Percentiles rank a stretch among this genome's conserved stretches.
phyloP scores from a whole-genome alignment of 805 yeast genomes.

The Babjeviella inositovora region DNA sequence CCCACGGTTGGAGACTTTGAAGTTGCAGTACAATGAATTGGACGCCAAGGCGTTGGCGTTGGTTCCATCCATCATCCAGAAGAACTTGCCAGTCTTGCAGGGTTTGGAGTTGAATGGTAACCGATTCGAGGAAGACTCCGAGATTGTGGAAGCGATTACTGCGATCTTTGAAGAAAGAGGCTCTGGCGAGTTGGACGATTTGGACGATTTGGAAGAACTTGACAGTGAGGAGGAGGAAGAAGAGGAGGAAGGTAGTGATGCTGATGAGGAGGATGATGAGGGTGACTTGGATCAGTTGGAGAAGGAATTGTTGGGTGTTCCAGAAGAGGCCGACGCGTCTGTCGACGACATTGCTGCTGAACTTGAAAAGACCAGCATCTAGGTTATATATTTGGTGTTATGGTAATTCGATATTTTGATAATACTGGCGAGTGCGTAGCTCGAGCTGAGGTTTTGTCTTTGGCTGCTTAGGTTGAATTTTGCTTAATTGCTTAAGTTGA shows the following conservation, averaged over 20 bases:
- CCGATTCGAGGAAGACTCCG: conserved; percentile 79
- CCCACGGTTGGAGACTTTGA: conserved; percentile 36
- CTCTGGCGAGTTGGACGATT: conserved; percentile 74
- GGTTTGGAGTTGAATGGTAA: conserved; percentile 84
- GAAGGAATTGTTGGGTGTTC: conserved; percentile 19
- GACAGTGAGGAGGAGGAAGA: conserved; percentile 58
- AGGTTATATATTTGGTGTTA: conserved; percentile 3
- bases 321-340: conserved; percentile 20
- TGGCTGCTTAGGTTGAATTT: too few relatives aligned
- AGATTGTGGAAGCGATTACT: conserved; percentile 40
- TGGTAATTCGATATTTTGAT: neutral
- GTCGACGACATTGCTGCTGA: conserved; percentile 45
- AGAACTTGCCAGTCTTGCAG: conserved; percentile 43
- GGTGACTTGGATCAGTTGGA: conserved; percentile 28
- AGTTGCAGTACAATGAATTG: conserved; percentile 81
- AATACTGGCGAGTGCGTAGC: too few relatives aligned
- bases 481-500: too few relatives aligned
- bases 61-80: conserved; percentile 36
- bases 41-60: conserved; percentile 44
- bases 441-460: too few relatives aligned
- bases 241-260: conserved; percentile 37
- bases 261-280: conserved; percentile 36
- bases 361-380: conserved; percentile 37
- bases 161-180: conserved; percentile 59
- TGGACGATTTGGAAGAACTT: conserved; percentile 86